These are phyloP conservation scores for Phoma sp. DNA, from an alignment of 2,329 filamentous ascomycete genomes.

Conservation along the genomic window DNA sequence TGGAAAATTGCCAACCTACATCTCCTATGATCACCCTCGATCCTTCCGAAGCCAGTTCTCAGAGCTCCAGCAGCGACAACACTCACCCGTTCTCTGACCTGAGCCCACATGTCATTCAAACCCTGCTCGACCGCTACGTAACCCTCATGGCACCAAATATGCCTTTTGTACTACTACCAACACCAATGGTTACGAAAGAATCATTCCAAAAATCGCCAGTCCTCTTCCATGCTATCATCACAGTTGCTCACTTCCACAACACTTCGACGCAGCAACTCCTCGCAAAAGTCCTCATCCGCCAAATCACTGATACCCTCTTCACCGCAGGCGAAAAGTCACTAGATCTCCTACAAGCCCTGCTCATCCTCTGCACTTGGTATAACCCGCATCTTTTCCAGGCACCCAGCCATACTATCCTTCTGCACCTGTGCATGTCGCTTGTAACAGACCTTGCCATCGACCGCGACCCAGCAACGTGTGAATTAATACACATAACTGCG, in stretches of 20 bases:
- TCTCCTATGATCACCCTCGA: neutral
- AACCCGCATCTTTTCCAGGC: constrained; percentile 14
- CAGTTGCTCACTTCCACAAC: constrained; percentile 1
- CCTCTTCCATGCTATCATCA: neutral
- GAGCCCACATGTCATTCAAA: neutral
- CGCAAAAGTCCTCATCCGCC: neutral
- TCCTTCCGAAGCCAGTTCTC: neutral
- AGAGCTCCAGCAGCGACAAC: no score
- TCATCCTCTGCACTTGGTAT: constrained; percentile 16
- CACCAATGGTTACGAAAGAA: neutral
- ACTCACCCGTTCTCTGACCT: neutral
- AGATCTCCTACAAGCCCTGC: constrained; percentile 10
- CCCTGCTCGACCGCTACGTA: neutral
- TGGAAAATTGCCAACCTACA: neutral
- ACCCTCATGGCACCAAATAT: constrained; percentile 1
- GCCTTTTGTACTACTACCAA: neutral
- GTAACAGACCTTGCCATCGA: constrained; percentile 12
- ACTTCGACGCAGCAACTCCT: neutral
- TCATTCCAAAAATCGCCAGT: neutral
- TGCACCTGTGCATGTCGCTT: constrained; percentile 21
- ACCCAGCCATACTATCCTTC: constrained; percentile 6
- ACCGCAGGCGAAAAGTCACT: constrained; percentile 2
- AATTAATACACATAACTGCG: constrained; percentile 7
- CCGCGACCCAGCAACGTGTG: constrained; percentile 4
- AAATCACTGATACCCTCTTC: neutral